These are phyloP conservation scores for Ganoderma lucidum DNA, from an alignment of 1,284 basidiomycete genomes.

Conservation along the genomic window DNA sequence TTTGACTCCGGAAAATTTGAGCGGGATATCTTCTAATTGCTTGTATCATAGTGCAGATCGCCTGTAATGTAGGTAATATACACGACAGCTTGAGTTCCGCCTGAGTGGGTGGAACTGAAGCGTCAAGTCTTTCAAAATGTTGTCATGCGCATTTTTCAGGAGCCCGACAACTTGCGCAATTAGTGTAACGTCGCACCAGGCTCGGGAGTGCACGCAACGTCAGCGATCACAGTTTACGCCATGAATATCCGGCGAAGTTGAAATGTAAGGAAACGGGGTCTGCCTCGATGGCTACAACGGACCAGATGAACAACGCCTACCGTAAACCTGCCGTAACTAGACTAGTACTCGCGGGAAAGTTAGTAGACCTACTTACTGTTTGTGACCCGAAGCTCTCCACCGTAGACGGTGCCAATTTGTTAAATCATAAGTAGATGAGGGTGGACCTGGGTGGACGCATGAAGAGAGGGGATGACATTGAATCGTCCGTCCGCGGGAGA, in stretches of 20 bases:
- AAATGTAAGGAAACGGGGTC: background rate
- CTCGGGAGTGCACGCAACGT: background rate
- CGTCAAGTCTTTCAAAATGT: background rate
- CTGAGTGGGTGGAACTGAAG: background rate
- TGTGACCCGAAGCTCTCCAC: background rate
- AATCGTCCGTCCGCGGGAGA: no score
- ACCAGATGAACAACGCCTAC: background rate
- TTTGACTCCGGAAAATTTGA: background rate
- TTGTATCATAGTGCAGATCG: no score
- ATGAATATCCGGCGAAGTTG: background rate
- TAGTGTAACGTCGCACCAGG: background rate
- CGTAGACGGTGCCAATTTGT: background rate
- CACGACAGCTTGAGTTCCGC: no score
- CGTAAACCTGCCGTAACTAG: no score
- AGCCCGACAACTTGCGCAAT: background rate
- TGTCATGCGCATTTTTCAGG: background rate
- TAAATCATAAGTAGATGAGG: background rate
- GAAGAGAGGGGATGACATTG: no score
- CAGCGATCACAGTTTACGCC: background rate
- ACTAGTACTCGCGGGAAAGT: background rate
- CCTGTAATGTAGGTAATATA: no score
- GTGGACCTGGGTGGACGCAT: background rate
- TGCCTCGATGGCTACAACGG: background rate
- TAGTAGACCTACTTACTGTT: background rate
- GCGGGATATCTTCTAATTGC: background rate